A percentile compares a stretch with the other conserved stretches of the same genome.
These are phyloP conservation scores for Lactarius pseudohatsudake DNA, from an alignment of 768 basidiomycete genomes.

Conservation along the genomic window DNA sequence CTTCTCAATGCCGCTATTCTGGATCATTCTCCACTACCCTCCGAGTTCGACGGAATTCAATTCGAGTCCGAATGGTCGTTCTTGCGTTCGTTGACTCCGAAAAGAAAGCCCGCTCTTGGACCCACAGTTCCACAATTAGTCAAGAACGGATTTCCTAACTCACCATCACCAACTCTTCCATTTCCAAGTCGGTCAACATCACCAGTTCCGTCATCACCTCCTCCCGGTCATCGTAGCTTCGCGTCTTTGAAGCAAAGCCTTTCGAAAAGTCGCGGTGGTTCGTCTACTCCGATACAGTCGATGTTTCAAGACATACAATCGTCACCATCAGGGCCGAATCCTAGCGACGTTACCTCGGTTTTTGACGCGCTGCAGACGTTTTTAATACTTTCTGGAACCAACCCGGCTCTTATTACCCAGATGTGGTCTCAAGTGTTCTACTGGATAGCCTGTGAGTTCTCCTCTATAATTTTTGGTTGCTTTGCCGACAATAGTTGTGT, in stretches of 20 bases:
- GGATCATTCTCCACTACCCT: conserved; percentile 75
- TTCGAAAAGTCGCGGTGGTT: conserved; percentile 48
- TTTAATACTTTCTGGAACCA: conserved; percentile 82
- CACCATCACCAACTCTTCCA: conserved; percentile 53
- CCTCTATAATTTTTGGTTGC: conserved; percentile 32
- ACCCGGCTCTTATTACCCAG: conserved; percentile 84
- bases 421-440: conserved; percentile 98
- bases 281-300: conserved; percentile 49
- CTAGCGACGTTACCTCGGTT: conserved; percentile 67
- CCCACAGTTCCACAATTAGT: conserved; percentile 38
- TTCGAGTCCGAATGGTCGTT: conserved; percentile 98
- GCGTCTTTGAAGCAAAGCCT: conserved; percentile 70
- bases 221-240: conserved; percentile 41
- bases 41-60: conserved; percentile 77
- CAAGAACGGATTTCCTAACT: conserved; percentile 41
- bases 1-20: conserved; percentile 81
- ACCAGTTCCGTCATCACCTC: conserved; percentile 40
- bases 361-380: conserved; percentile 84
- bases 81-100: conserved; percentile 66
- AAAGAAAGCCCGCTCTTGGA: conserved; percentile 50
- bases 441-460: conserved; percentile 88
- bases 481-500: conserved; percentile 22
- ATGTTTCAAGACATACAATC: conserved; percentile 49
- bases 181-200: conserved; percentile 45
- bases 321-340: conserved; percentile 41